These are phyloP conservation scores for Monocercomonoides exilis DNA, from an alignment of 78 protist species.

Conservation along the genomic window DNA sequence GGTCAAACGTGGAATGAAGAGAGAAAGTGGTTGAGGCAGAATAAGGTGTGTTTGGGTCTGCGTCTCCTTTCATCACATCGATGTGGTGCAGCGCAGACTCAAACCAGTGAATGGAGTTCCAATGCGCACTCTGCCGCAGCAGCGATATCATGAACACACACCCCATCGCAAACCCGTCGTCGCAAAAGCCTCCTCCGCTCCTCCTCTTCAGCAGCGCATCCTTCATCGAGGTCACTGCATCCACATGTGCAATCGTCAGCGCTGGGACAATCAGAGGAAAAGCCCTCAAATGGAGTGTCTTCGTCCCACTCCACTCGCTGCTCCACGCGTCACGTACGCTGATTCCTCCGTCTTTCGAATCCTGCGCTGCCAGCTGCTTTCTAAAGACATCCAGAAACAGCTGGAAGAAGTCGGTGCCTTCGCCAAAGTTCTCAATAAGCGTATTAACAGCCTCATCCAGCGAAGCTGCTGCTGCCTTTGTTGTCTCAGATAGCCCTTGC, in stretches of 20 bases:
- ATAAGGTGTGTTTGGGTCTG: slow-evolving; percentile 41
- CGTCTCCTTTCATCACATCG: slow-evolving; percentile 10
- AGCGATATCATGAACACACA: slow-evolving; percentile 72
- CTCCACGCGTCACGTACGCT: too few species aligned
- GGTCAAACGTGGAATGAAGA: too few species aligned
- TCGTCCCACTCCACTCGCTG: not conserved
- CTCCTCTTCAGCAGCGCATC: not conserved
- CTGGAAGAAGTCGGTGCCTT: slow-evolving; percentile 78
- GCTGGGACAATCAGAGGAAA: slow-evolving; percentile 81
- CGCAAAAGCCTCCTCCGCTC: slow-evolving; percentile 56
- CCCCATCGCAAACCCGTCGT: slow-evolving; percentile 94
- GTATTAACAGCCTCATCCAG: slow-evolving; percentile 47
- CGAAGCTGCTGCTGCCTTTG: slow-evolving; percentile 25
- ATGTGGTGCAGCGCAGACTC: slow-evolving; percentile 42
- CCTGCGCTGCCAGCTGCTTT: slow-evolving; percentile 28
- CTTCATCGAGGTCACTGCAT: slow-evolving; percentile 37
- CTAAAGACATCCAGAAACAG: slow-evolving; percentile 61
- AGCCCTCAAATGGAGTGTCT: slow-evolving; percentile 53
- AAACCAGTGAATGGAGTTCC: slow-evolving; percentile 87
- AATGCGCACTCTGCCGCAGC: slow-evolving; percentile 55
- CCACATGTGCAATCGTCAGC: slow-evolving; percentile 65
- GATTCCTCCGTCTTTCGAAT: too few species aligned
- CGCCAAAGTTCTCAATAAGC: slow-evolving; percentile 56
- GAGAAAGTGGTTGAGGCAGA: too few species aligned
- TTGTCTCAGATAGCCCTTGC: slow-evolving; percentile 29